These are phyloP conservation scores for Ceratocystiopsis sp. DNA, from an alignment of 2,329 filamentous ascomycete genomes.

Conservation along the genomic window DNA sequence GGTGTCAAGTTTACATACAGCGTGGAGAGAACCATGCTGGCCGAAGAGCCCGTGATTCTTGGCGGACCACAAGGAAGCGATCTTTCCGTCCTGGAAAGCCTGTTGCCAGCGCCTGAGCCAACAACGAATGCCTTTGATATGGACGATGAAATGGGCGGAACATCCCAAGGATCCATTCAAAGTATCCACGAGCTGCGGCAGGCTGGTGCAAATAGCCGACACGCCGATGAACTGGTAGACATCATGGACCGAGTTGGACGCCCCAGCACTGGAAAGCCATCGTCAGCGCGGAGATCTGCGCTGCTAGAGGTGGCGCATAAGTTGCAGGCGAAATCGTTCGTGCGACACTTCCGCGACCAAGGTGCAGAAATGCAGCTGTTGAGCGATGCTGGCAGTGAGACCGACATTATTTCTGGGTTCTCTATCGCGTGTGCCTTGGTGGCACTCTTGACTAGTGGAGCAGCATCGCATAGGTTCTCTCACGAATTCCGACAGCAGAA, in stretches of 20 bases:
- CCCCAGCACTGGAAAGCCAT: constrained; percentile 24
- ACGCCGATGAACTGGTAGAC: constrained; percentile 49
- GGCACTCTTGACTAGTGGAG: constrained; percentile 38
- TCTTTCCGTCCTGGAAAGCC: constrained; percentile 11
- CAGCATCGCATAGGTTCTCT: constrained; percentile 40
- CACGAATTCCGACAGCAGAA: constrained; percentile 37
- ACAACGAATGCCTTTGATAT: constrained; percentile 16
- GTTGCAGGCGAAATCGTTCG: constrained; percentile 44
- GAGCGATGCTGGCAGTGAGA: constrained; percentile 38
- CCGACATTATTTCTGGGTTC: constrained; percentile 45
- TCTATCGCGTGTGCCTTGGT: constrained; percentile 46
- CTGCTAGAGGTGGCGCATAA: constrained; percentile 43
- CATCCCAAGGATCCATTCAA: constrained; percentile 33
- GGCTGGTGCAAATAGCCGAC: constrained; percentile 48
- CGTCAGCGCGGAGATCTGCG: constrained; percentile 38
- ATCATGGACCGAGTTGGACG: constrained; percentile 41
- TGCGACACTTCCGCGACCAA: constrained; percentile 56
- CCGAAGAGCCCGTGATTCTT: constrained; percentile 14
- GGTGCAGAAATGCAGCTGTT: constrained; percentile 54
- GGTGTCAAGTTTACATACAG: constrained; percentile 23
- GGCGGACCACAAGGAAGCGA: constrained; percentile 9
- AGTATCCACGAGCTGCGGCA: constrained; percentile 50
- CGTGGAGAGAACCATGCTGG: constrained; percentile 20
- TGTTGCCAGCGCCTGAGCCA: constrained; percentile 11
- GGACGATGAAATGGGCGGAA: constrained; percentile 27